Base-by-base conservation (phyloP, 2,329 filamentous ascomycete genomes). In the Xylaria sp. region DNA sequence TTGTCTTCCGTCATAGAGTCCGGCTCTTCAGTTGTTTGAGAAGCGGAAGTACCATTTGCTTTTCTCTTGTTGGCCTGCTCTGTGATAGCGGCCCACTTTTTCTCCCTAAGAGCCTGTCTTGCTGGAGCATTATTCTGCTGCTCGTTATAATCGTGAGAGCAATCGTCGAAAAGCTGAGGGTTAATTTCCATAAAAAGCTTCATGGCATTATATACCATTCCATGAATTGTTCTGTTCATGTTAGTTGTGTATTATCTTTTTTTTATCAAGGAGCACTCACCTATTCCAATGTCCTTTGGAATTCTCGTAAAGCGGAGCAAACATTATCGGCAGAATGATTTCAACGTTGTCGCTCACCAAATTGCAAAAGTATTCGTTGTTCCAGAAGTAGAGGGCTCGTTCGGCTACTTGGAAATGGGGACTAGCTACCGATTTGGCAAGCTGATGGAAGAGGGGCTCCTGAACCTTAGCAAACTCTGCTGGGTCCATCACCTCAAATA, bases 121-220 rank as follows among this genome's bases (percentile, higher is more conserved):
- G 93, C 88, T n/a, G 92, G 90, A 3, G 94, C 93, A 70, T 89
- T 96, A 80, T 97, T 97, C 81, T 98, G 95, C 75, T 96, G 91
- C 79, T 98, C 95, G 5, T 94, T 96, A 81, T 99, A 99, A 71
- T 98, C 94, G 77, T 97, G 95, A 39, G 96, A 97, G 81, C 96
- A 99, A 77, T 99, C 96, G 74, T 99, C 96, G 75, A 99, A 99
- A 25, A 99, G 87, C 79, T 97, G 94, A 10, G 96, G 96, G 79
- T 98, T 98, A 76, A 99, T 97, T 79, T 99, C 96, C 96, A 99
- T 99, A 81, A 99, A 99, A 42, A 99, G 87, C 80, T 99, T 99
- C 96, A 99, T 98, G 64, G 96, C 96, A 76, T 98, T 99, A 80
- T 98, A 98, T 11, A 99, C 96, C 95, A 99, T 98, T 78, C 96